These are phyloP conservation scores for Cubamyces lactineus DNA, from an alignment of 768 basidiomycete species.

Conservation along the genomic window DNA sequence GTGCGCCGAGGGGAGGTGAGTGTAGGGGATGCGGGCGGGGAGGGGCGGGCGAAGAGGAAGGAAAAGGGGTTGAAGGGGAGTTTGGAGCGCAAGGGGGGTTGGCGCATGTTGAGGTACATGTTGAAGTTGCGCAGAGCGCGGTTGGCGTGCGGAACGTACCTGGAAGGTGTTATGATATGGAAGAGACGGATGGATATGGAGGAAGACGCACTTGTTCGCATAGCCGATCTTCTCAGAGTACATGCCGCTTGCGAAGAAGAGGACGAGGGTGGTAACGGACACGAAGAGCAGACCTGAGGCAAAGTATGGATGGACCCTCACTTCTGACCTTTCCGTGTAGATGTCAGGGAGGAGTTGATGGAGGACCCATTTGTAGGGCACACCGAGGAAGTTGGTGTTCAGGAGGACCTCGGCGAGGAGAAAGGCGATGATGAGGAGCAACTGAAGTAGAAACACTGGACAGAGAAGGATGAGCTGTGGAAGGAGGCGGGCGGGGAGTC, in stretches of 20 bases:
- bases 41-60: constrained; percentile 51
- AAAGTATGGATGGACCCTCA: constrained; percentile 71
- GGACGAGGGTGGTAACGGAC: constrained; percentile 83
- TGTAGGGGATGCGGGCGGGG: constrained; percentile 23
- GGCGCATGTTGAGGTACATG: constrained; percentile 95
- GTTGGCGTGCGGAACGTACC: constrained; percentile 97
- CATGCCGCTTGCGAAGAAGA: constrained; percentile 97
- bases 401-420: constrained; percentile 77
- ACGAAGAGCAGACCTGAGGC: constrained; percentile 83
- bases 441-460: constrained; percentile 75
- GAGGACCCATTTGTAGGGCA: constrained; percentile 62
- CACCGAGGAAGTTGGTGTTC: constrained; percentile 64
- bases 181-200: neutral
- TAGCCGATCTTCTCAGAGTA: constrained; percentile 96
- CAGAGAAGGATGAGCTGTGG: neutral
- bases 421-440: constrained; percentile 69
- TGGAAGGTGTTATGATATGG: constrained; percentile 37
- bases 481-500: neutral
- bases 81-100: constrained; percentile 69
- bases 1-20: constrained; percentile 34
- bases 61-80: constrained; percentile 56
- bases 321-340: constrained; percentile 44
- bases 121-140: constrained; percentile 90
- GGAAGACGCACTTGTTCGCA: constrained; percentile 82
- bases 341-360: constrained; percentile 54